Evolutionary conservation across 2,329 filamentous ascomycete genomes (phyloP), one percentile per base, ranked within the genome.

Genomic region (Neopestalotiopsis sp.): DNA sequence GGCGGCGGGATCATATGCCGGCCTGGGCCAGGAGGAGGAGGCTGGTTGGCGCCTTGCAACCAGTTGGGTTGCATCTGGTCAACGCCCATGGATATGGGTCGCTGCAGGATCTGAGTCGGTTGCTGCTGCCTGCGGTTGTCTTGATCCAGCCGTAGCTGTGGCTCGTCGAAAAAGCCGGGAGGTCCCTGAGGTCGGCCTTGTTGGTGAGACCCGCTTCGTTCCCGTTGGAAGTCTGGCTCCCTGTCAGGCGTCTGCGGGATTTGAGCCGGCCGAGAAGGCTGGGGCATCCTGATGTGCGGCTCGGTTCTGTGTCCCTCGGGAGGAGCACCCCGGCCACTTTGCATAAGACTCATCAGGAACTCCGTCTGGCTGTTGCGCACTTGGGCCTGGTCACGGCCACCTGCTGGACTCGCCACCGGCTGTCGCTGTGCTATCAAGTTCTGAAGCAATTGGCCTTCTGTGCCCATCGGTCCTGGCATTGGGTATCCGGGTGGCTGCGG

Each of bases 311-410:
- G 85, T 5, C 81, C 78, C 34, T 89, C 86, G 0, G 85, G 82
- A 3, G 80, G 82, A 3, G 80, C 82, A 49, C 81, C 81, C 69
- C 86, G 84, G 28, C 79, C 77, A 71, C 81, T 79, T 73, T 91
- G 89, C 93, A 97, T 96, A 38, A 97, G 85, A 70, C 91, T 92
- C 80, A 97, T 93, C 63, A 97, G 83, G 77, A 96, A 95, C 72
- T 97, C 92, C n/a, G 92, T 89, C 74, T 95, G 93, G 74, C 83
- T 85, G 62, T 82, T 83, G 67, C 79, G 73, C 77, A 77, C 67
- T 70, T 89, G 88, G 74, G 82, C 88, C 20, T 86, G 83, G 14
- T 84, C 81, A 32, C 66, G 64, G 4, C 56, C 63, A 57, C 56
- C 20, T 42, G 24, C 42, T 10, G 49, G 58, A 38, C 56, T 68